A percentile compares a stretch with the other conserved stretches of the same genome.
Conservation (phyloP, 495 filamentous ascomycete species). For the Elaphomyces granulatus region DNA sequence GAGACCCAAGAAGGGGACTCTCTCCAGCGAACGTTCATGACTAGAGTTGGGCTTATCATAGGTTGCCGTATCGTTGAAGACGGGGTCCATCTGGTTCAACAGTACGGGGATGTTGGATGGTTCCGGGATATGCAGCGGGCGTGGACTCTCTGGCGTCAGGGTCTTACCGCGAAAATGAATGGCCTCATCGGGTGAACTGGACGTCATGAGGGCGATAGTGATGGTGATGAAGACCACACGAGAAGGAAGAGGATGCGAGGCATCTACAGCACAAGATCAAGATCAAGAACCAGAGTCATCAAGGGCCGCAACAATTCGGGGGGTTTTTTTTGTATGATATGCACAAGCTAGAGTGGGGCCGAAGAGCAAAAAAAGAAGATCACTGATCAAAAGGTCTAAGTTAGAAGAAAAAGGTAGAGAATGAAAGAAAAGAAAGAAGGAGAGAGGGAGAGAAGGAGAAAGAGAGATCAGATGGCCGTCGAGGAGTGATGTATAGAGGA, state of each 20-base stretch:
- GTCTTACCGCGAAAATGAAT: slow-evolving; percentile 53
- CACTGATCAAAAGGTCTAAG: neutral
- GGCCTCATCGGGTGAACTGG: slow-evolving; percentile 46
- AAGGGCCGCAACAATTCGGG: too few species aligned
- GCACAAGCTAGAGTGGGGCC: neutral
- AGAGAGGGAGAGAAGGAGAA: neutral
- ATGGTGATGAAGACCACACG: too few species aligned
- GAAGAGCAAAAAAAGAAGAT: neutral
- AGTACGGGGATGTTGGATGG: slow-evolving; percentile 57
- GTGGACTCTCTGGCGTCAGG: slow-evolving; percentile 57
- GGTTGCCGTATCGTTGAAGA: slow-evolving; percentile 53
- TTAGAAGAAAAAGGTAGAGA: neutral
- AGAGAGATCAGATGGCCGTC: too few species aligned
- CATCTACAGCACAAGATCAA: neutral
- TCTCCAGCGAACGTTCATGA: too few species aligned
- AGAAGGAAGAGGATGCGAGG: neutral
- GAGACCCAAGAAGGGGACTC: too few species aligned
- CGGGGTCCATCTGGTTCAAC: slow-evolving; percentile 57
- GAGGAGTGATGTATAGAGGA: too few species aligned
- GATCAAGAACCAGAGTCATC: too few species aligned
- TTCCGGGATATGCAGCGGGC: slow-evolving; percentile 54
- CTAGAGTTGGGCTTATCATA: slow-evolving; percentile 22
- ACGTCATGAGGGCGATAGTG: slow-evolving; percentile 42
- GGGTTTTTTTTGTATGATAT: neutral
- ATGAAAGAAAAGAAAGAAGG: neutral